These are phyloP conservation scores for Allomyces macrogynus DNA, from an alignment of 192 early-diverging fungal genomes.

Conservation along the genomic window DNA sequence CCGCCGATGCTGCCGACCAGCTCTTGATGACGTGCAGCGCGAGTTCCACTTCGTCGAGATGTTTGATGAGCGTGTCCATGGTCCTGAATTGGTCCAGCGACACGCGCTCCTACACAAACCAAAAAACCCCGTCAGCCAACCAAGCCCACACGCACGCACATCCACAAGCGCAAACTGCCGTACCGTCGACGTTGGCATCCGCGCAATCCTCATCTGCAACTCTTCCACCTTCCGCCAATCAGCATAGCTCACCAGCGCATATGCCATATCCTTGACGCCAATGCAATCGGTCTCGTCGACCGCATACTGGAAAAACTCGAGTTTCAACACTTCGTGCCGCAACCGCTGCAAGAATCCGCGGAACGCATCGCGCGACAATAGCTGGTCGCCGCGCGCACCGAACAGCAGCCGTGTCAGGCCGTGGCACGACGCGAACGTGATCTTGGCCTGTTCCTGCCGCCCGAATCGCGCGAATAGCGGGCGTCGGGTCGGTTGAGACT, in stretches of 20 bases:
- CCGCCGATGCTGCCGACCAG: too few species aligned
- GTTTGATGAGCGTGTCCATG: not conserved
- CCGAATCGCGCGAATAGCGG: not conserved
- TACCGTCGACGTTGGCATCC: not conserved
- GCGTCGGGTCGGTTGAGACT: not conserved
- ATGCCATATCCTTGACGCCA: not conserved
- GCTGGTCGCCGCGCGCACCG: conserved; percentile 12
- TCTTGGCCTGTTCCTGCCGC: conserved; percentile 1
- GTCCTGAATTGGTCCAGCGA: not conserved
- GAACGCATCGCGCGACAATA: conserved; percentile 13
- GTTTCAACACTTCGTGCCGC: conserved; percentile 14
- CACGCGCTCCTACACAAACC: not conserved
- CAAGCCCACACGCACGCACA: not conserved
- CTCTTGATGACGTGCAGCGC: not conserved
- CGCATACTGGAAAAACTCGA: conserved; percentile 6
- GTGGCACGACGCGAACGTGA: conserved; percentile 4
- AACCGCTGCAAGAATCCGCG: conserved; percentile 14
- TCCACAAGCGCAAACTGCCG: not conserved
- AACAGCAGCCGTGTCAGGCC: conserved; percentile 11
- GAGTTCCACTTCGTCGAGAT: not conserved
- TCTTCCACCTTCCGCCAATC: not conserved
- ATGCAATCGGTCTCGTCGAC: not conserved
- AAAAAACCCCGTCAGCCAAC: not conserved
- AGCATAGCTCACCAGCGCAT: not conserved
- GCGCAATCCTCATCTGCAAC: not conserved